Evolutionary conservation across 352 stramenopile genomes (phyloP).

Genomic region (Pythium rhizo-oryzae): DNA sequence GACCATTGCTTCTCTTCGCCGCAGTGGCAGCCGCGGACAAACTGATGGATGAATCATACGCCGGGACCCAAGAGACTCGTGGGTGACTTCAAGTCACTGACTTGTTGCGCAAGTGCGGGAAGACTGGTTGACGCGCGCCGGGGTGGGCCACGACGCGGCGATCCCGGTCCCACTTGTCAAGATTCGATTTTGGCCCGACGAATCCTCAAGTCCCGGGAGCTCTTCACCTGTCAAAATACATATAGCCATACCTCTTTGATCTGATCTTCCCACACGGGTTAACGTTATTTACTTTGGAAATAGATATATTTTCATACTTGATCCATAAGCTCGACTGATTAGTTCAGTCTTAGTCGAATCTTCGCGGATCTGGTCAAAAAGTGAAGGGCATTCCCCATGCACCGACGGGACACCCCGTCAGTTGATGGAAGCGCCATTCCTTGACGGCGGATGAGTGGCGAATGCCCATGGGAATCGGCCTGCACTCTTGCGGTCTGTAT

Average conservation of each 20-base stretch:
- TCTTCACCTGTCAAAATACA: neutral
- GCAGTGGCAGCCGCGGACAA: too few relatives aligned
- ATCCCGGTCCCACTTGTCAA: constrained; percentile 4
- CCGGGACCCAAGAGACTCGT: too few relatives aligned
- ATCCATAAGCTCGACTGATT: constrained; percentile 7
- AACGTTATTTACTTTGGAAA: neutral
- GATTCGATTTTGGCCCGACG: constrained; percentile 12
- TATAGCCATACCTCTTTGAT: neutral
- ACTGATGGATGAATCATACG: too few relatives aligned
- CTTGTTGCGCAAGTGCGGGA: too few relatives aligned
- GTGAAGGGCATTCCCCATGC: neutral
- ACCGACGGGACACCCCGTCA: neutral
- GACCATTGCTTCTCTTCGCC: too few relatives aligned
- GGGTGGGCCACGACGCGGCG: neutral
- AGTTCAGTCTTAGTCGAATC: constrained; percentile 8
- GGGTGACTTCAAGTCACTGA: too few relatives aligned
- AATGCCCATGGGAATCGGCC: neutral
- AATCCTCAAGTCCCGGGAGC: constrained; percentile 9
- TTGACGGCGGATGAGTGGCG: neutral
- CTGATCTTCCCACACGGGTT: neutral
- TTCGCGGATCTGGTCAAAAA: neutral
- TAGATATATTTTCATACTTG: neutral
- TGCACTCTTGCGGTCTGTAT: neutral
- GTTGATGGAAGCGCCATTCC: neutral
- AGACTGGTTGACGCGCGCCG: too few relatives aligned